Base-by-base conservation (phyloP, 1,284 basidiomycete genomes). In the Microstroma glucosiphilum region DNA sequence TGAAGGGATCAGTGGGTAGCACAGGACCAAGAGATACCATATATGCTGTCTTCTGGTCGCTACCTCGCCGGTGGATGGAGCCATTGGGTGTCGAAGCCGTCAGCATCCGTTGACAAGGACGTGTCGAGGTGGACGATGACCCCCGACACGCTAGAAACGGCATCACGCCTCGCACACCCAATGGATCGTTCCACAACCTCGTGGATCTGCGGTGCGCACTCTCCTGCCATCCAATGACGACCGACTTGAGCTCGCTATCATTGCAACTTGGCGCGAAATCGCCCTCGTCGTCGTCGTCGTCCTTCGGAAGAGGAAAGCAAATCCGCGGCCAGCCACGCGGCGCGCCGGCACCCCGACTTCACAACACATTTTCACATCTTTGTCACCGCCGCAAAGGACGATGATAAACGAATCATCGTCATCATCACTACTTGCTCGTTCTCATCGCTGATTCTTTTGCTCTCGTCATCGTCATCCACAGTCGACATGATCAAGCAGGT, bases 401-500 rank as follows among this genome's bases (percentile, higher is more conserved):
- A 48, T 48, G 6, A 48, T 6, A 4, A 48, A 6, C 43, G 43
- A n/a, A 48, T 12, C 21, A 21, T 48, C 43, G 43, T 12, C 43
- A 48, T 21, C 43, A 54, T 54, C 51, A 54, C 21, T 8, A 21
- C n/a, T 2, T 15, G 8, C 8, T 54, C 4, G 25, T 54, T 4
- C 21, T 54, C 51, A 23, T 54, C 7, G 26, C 23, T 56, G n/a
- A 56, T 13, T 53, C 54, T 13, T 26, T 56, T 26, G 8, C 3
- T 15, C 30, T 49, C 42, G 30, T 21, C 62, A 63, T 51, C 42
- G 42, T 59, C 73, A 71, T 63, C 69, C 60, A 48, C 51, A 54
- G 51, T 19, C 17, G 51, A 54, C 17, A 78, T 78, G 76, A 78
- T 68, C 60, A 76, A 83, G 81, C 90, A 92, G 83, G 90, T 89